A percentile compares a stretch with the other conserved stretches of the same genome.
These are phyloP conservation scores for Cercospora sp. DNA, from an alignment of 2,329 filamentous ascomycete species.

Conservation along the genomic window DNA sequence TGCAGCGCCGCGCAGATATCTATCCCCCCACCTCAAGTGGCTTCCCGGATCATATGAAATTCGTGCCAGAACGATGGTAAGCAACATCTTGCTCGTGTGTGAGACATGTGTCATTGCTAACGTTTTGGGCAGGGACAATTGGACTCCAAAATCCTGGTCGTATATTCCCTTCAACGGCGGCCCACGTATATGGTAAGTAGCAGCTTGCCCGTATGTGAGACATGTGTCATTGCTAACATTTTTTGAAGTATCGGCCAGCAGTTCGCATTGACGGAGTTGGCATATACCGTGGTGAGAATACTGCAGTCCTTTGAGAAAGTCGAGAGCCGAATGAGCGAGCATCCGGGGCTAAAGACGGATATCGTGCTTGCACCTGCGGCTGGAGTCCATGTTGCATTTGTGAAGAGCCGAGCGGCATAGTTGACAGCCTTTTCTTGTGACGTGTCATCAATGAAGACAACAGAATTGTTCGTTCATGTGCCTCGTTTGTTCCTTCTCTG, in stretches of 20 bases:
- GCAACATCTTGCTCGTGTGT: neutral
- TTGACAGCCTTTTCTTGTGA: neutral
- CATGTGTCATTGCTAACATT: neutral
- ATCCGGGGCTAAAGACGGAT: constrained; percentile 47
- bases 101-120: neutral
- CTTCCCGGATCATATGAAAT: constrained; percentile 45
- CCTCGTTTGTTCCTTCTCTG: neutral
- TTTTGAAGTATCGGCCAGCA: constrained; percentile 45
- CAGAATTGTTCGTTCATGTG: neutral
- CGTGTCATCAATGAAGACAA: neutral
- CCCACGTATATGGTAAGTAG: constrained; percentile 47
- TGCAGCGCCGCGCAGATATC: constrained; percentile 53
- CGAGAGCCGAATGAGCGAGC: constrained; percentile 40
- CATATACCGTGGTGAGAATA: constrained; percentile 49
- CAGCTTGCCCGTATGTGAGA: neutral
- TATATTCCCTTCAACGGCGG: constrained; percentile 53
- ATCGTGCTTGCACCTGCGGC: constrained; percentile 51
- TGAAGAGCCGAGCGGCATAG: constrained; percentile 16
- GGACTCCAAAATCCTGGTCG: constrained; percentile 53
- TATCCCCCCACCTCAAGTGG: constrained; percentile 44
- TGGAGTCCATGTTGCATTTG: constrained; percentile 44
- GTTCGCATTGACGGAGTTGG: constrained; percentile 54
- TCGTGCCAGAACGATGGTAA: constrained; percentile 52
- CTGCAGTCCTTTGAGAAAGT: constrained; percentile 48
- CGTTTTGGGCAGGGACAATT: constrained; percentile 36